Conservation (phyloP, 1,139 yeast genomes). For the Debaryomycetaceae sp. region DNA sequence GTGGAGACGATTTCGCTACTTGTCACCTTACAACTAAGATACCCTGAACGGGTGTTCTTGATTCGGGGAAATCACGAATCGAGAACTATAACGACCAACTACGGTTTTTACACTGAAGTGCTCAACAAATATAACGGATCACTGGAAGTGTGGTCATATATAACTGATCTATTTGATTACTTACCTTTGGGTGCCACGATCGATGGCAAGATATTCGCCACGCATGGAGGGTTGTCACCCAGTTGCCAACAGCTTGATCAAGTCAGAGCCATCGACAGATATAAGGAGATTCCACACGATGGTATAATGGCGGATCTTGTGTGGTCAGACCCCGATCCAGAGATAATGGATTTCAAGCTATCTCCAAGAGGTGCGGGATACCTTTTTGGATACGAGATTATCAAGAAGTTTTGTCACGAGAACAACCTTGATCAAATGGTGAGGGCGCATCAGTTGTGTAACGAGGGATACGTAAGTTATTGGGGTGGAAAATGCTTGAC, state of each 20-base stretch:
- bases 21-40: conserved; percentile 79
- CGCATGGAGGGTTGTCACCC: conserved; percentile 95
- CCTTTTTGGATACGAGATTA: conserved; percentile 89
- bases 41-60: conserved; percentile 76
- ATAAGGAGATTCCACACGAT: conserved; percentile 94
- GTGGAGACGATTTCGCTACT: conserved; percentile 87
- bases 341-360: conserved; percentile 75
- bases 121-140: conserved; percentile 77
- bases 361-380: conserved; percentile 98
- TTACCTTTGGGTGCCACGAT: conserved; percentile 89
- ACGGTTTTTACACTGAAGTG: conserved; percentile 95
- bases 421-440: conserved; percentile 79
- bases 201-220: conserved; percentile 88
- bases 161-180: conserved; percentile 92
- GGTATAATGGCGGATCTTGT: conserved; percentile 99
- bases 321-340: conserved; percentile 98
- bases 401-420: conserved; percentile 75
- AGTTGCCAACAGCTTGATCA: conserved; percentile 93
- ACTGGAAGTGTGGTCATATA: conserved; percentile 78
- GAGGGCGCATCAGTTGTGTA: conserved; percentile 94
- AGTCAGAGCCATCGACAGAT: conserved; percentile 82
- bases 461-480: conserved; percentile 90
- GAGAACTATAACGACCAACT: conserved; percentile 91
- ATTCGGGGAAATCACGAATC: conserved; percentile 96
- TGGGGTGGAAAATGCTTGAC: conserved; percentile 90